Conservation (phyloP, 2,329 filamentous ascomycete genomes). For the Paraphoma chrysanthemicola region DNA sequence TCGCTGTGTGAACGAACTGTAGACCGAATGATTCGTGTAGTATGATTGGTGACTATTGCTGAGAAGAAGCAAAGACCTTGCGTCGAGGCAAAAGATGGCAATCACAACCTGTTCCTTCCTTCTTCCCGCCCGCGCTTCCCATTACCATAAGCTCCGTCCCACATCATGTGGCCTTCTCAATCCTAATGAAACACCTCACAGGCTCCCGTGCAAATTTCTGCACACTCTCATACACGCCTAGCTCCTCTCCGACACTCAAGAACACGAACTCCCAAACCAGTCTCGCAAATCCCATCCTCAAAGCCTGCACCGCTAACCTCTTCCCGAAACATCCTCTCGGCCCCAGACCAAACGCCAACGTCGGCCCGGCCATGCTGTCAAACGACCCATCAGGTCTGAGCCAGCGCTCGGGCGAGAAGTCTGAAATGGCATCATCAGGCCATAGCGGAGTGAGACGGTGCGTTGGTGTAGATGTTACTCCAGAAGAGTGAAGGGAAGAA, state of each 20-base stretch:
- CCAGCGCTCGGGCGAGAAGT: slow-evolving; percentile 3
- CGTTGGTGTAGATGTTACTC: not conserved
- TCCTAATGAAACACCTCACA: slow-evolving; percentile 1
- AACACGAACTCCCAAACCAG: slow-evolving; percentile 5
- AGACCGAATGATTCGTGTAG: no score
- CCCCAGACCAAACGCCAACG: slow-evolving; percentile 5
- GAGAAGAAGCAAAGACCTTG: no score
- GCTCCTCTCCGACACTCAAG: not conserved
- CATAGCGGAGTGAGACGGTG: not conserved
- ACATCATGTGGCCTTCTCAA: slow-evolving; percentile 2
- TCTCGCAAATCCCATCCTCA: slow-evolving; percentile 8
- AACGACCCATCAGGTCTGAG: slow-evolving; percentile 2
- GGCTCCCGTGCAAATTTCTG: slow-evolving; percentile 8
- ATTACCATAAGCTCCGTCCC: no score
- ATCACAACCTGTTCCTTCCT: no score
- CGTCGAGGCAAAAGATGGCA: no score
- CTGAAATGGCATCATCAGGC: not conserved
- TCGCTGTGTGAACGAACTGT: no score
- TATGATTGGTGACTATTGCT: no score
- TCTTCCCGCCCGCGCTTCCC: no score
- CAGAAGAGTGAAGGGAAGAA: not conserved
- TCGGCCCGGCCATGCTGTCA: slow-evolving; percentile 5
- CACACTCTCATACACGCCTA: slow-evolving; percentile 2
- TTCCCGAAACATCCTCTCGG: slow-evolving; percentile 7
- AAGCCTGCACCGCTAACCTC: slow-evolving; percentile 6